Evolutionary conservation across 1,284 basidiomycete species (phyloP).

Genomic region (Peniophora sp.): DNA sequence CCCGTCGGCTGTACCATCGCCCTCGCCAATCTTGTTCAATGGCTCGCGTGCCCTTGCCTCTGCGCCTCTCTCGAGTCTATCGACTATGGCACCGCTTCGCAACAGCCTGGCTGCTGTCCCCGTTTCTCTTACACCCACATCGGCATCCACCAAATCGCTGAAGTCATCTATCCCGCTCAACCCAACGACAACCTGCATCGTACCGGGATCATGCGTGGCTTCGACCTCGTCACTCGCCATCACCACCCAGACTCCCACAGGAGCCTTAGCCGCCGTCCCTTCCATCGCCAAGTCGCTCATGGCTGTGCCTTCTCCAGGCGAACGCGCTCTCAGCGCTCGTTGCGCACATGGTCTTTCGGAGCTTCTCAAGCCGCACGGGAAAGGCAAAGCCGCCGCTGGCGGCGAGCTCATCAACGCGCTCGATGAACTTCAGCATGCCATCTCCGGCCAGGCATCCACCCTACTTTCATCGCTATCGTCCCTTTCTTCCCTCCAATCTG

Average conservation of each 20-base stretch:
- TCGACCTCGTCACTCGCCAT: slow-evolving; percentile 6
- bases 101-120: too few relatives aligned
- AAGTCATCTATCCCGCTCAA: too few relatives aligned
- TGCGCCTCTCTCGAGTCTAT: too few relatives aligned
- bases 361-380: slow-evolving; percentile 34
- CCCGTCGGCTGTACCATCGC: slow-evolving; percentile 25
- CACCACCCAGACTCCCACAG: slow-evolving; percentile 10
- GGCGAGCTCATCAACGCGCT: slow-evolving; percentile 53
- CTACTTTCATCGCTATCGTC: slow-evolving; percentile 5
- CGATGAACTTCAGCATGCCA: slow-evolving; percentile 47
- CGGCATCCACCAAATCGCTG: too few relatives aligned
- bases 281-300: slow-evolving; percentile 20
- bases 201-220: too few relatives aligned
- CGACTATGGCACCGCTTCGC: too few relatives aligned
- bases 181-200: too few relatives aligned
- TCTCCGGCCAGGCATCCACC: slow-evolving; percentile 29
- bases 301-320: neutral
- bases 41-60: too few relatives aligned
- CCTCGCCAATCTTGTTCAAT: slow-evolving; percentile 29
- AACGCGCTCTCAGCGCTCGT: slow-evolving; percentile 33
- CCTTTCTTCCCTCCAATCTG: slow-evolving; percentile 35
- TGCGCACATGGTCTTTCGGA: slow-evolving; percentile 41
- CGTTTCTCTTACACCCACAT: too few relatives aligned
- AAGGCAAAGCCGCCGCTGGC: slow-evolving; percentile 30
- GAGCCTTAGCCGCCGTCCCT: slow-evolving; percentile 13